phyloP scores from a whole-genome alignment of 768 basidiomycete genomes.

The Boletales sp. region DNA sequence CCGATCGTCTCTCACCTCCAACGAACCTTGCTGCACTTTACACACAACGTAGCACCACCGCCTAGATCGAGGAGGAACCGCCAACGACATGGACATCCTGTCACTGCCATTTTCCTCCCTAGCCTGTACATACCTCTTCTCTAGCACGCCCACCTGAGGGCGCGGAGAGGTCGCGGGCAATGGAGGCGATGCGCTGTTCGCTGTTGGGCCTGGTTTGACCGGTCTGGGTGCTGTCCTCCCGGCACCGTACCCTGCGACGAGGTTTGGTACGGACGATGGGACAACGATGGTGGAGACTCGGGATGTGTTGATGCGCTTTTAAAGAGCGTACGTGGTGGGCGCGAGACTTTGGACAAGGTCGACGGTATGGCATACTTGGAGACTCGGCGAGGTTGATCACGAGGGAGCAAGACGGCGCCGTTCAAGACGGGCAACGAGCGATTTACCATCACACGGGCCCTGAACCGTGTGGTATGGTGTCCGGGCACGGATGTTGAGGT shows the following conservation, averaged over 20 bases:
- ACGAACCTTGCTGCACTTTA: not conserved
- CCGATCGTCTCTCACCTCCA: not conserved
- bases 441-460: too few relatives aligned
- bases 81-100: not conserved
- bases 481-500: not conserved
- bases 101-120: not conserved
- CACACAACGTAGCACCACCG: not conserved
- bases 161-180: not conserved
- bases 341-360: not conserved
- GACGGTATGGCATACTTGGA: not conserved
- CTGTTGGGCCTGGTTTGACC: not conserved
- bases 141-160: not conserved
- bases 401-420: not conserved
- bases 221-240: not conserved
- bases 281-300: not conserved
- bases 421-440: not conserved
- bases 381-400: slow-evolving; percentile 3
- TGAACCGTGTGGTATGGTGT: too few relatives aligned
- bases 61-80: not conserved
- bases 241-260: not conserved
- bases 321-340: not conserved
- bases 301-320: not conserved
- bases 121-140: not conserved
- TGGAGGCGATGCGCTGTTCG: not conserved
- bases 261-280: not conserved